phyloP scores from a whole-genome alignment of 73 alveolate genomes.

The Symbiodinium pilosum region DNA sequence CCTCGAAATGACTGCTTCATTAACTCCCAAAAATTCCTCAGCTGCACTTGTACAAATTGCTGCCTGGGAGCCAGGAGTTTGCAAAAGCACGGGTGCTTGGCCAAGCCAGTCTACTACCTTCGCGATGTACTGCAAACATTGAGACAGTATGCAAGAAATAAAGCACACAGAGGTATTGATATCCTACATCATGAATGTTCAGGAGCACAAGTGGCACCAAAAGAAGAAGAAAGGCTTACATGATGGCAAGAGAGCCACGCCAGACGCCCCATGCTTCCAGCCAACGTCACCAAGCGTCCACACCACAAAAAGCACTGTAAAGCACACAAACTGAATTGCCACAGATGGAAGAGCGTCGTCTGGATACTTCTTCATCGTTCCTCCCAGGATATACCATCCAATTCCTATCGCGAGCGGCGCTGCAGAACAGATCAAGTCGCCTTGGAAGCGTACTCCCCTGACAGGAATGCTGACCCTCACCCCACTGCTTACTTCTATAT shows the following conservation, averaged over 20 bases:
- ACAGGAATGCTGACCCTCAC: too few species aligned
- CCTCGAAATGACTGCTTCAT: too few species aligned
- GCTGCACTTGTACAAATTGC: too few species aligned
- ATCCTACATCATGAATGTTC: not conserved
- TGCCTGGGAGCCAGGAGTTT: too few species aligned
- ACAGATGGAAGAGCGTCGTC: slow-evolving; percentile 35
- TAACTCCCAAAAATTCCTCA: too few species aligned
- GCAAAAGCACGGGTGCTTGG: too few species aligned
- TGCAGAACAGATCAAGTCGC: slow-evolving; percentile 12
- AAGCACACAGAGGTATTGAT: not conserved
- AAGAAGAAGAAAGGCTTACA: too few species aligned
- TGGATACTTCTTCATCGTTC: slow-evolving; percentile 51
- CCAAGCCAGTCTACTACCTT: too few species aligned
- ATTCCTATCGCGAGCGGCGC: slow-evolving; percentile 53
- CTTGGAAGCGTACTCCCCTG: too few species aligned
- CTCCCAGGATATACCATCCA: slow-evolving; percentile 48
- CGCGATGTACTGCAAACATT: too few species aligned
- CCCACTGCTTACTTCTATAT: too few species aligned
- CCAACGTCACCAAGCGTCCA: slow-evolving; percentile 8
- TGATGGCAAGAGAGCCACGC: too few species aligned
- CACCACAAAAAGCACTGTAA: not conserved
- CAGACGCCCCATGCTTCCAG: not conserved
- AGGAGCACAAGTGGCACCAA: not conserved
- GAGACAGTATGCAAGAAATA: not conserved
- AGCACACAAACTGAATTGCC: slow-evolving; percentile 36